Base-by-base conservation (phyloP, 2,329 filamentous ascomycete genomes). In the Alternaria solani region DNA sequence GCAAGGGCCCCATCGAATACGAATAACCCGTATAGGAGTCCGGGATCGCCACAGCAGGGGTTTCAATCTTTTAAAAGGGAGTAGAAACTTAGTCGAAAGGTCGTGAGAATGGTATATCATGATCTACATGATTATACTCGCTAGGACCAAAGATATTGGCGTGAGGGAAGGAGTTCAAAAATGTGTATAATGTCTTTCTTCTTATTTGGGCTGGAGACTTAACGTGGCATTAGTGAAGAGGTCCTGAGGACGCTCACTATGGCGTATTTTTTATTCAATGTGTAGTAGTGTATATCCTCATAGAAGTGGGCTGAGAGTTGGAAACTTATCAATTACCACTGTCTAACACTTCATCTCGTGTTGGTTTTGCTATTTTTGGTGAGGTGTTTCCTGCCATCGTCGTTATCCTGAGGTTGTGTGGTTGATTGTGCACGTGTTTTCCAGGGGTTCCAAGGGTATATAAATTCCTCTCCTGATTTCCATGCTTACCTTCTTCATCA, bases 1-100 rank as follows among this genome's bases (percentile, higher is more conserved):
- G 12, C 39, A 20, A 39, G 51, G 12, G 26, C 28, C 14, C n/a
- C 39, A 8, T 53, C 51, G 38, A 49, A 49, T 48, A 41, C 39
- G 25, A 70, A 58, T 23, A 72, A 72, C 30, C 68, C 69, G 7
- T 72, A 59, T 30, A 44, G 56, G 16, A 55, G 41, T 32, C 46
- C 51, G 2, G 52, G 55, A 9, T 59, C 57, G 11, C 28, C 63
- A 11, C 58, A 52, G 25, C 36, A 59, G 30, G 38, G 46, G 18
- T 39, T 38, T 26, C 36, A 52, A 30, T 44, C 43, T 26, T 58
- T 42, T 12, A 68, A 66, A 57, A 51, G 64, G 30, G 63, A 66
- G 49, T 68, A 61, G 20, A 51, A 23, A 5, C 36, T 3, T 2
- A 30, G 2, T 2, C 11, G 8, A 25, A 48, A 14, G 20, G 46